phyloP scores from a whole-genome alignment of 352 stramenopile genomes.

The Phytophthora palmivora region DNA sequence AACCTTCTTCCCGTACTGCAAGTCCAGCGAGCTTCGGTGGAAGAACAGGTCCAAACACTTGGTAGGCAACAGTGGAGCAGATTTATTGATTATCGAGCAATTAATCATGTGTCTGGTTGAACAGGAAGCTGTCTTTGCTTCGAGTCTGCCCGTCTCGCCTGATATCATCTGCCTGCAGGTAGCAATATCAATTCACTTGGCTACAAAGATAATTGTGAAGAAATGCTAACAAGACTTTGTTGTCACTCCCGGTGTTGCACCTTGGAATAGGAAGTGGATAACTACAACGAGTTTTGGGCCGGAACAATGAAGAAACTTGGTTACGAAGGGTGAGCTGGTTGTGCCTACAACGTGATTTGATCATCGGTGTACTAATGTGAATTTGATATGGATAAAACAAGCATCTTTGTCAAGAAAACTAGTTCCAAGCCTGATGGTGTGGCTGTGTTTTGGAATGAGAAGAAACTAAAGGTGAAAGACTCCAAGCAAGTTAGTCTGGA shows the following conservation, averaged over 20 bases:
- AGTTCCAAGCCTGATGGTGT: constrained; percentile 70
- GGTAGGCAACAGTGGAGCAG: constrained; percentile 25
- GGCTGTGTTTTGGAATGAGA: constrained; percentile 75
- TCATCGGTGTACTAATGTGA: not conserved
- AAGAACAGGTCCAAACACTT: constrained; percentile 75
- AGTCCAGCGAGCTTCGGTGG: constrained; percentile 62
- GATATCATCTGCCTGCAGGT: constrained; percentile 86
- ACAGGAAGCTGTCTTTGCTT: constrained; percentile 64
- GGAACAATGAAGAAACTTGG: constrained; percentile 60
- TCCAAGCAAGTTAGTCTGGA: constrained; percentile 59
- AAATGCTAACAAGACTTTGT: not conserved
- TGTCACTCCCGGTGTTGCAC: not conserved
- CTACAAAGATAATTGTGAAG: not conserved
- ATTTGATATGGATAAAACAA: constrained; percentile 20
- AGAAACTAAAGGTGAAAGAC: constrained; percentile 52
- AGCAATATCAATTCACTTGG: not conserved
- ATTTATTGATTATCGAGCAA: not conserved
- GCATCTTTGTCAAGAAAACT: constrained; percentile 78
- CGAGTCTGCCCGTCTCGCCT: constrained; percentile 60
- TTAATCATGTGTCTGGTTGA: not conserved
- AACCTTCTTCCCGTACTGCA: constrained; percentile 85
- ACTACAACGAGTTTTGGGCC: constrained; percentile 79
- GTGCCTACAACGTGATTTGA: not conserved
- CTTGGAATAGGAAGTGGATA: constrained; percentile 73
- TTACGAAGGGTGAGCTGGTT: constrained; percentile 62